Evolutionary conservation across 371 early-diverging fungal genomes (phyloP), one percentile per base, ranked within the genome.

Genomic region (Caulochytrium protostelioides): DNA sequence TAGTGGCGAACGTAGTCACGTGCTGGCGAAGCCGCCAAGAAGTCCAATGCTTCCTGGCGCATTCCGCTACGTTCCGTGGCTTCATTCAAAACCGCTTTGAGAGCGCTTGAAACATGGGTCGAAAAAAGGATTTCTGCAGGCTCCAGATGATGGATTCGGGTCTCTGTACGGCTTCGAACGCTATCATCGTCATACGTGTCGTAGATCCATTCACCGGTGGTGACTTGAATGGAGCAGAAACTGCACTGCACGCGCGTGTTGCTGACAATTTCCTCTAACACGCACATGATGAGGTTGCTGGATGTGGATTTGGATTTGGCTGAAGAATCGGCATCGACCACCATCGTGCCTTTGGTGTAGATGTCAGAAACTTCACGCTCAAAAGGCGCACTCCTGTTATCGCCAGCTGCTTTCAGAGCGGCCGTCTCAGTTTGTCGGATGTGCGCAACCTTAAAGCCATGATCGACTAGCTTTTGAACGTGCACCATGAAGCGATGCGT

Each of bases 351-450:
- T 27, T 66, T 65, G 8, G 84, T 83, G 38, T 71, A 76, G 7
- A 86, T 51, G 24, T 78, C 70, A 22, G 66, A 64, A 18, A 86
- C 54, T 43, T 72, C 52, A 2, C 86, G 62, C 22, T 59, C 49
- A 35, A 86, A 86, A 0, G 83, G 81, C 3, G 69, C 72, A 17
- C 53, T 59, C 28, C 60, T 61, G 50, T 82, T 79, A 34, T 63
- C 62, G 13, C 81, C 71, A 3, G 57, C 63, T 0, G 80, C 75
- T 46, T 85, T 85, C 23, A 83, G 50, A 10, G 83, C 83, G 0
- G 82, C 83, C 0, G 83, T 82, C 41, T 85, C 83, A 23, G 61
- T 62, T 46, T 86, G 86, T n/a, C 73, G 55, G 13, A 85, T 12
- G 6, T 4, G 20, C 15, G 6, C 20, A 46, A 41, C 46, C 47